phyloP scores from a whole-genome alignment of 352 stramenopile genomes.

The Globisporangium iwayamae region DNA sequence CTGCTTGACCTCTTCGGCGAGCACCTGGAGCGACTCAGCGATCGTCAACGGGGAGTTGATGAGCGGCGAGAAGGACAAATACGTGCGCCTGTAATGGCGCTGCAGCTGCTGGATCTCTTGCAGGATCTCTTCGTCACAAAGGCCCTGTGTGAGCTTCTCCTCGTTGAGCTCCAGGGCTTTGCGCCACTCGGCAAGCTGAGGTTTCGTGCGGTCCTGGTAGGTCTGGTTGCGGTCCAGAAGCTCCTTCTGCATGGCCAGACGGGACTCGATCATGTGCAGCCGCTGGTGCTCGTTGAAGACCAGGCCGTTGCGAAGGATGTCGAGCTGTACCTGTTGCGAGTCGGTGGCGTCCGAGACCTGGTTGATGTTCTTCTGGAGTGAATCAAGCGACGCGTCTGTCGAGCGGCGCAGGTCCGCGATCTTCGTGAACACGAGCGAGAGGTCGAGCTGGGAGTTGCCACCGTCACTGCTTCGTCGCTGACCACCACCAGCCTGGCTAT shows the following conservation, averaged over 20 bases:
- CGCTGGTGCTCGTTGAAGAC: slow-evolving; percentile 57
- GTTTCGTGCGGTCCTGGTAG: slow-evolving; percentile 63
- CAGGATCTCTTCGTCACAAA: slow-evolving; percentile 55
- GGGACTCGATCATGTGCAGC: slow-evolving; percentile 48
- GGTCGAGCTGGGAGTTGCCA: slow-evolving; percentile 38
- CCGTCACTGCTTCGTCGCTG: slow-evolving; percentile 9
- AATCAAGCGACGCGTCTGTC: slow-evolving; percentile 55
- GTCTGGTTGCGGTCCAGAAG: slow-evolving; percentile 63
- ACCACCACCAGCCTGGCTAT: background rate
- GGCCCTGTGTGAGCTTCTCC: slow-evolving; percentile 51
- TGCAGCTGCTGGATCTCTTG: slow-evolving; percentile 63
- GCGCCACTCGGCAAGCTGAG: slow-evolving; percentile 63
- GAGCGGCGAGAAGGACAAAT: slow-evolving; percentile 53
- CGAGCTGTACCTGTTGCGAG: slow-evolving; percentile 48
- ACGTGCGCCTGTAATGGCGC: slow-evolving; percentile 55
- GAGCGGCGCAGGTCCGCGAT: slow-evolving; percentile 62
- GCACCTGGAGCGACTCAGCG: slow-evolving; percentile 48
- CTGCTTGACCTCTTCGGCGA: slow-evolving; percentile 56
- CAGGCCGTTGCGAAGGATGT: slow-evolving; percentile 45
- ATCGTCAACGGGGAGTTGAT: slow-evolving; percentile 59
- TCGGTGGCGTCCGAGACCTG: slow-evolving; percentile 32
- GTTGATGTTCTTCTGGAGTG: slow-evolving; percentile 49
- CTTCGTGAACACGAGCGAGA: slow-evolving; percentile 82
- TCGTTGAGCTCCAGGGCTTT: slow-evolving; percentile 57
- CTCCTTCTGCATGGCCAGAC: slow-evolving; percentile 66